phyloP scores from a whole-genome alignment of 1,284 basidiomycete species.

The Pseudozyma pruni region DNA sequence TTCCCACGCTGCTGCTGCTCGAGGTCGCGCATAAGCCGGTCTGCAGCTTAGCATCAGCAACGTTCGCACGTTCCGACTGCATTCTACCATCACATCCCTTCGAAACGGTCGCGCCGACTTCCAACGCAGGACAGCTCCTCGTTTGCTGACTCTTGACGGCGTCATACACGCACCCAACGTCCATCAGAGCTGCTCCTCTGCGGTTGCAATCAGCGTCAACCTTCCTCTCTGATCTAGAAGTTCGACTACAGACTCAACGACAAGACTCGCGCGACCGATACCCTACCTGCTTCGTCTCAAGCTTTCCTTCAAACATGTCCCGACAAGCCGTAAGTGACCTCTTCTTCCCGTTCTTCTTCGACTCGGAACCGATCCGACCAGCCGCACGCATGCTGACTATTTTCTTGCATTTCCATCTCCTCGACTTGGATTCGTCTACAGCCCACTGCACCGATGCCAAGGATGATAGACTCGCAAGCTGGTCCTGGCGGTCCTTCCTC shows the following conservation, averaged over 20 bases:
- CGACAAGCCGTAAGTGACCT: constrained; percentile 14
- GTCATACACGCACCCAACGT: constrained; percentile 6
- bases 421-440: too few species aligned
- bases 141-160: background rate
- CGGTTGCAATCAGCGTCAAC: too few species aligned
- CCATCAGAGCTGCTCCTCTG: too few species aligned
- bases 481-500: constrained; percentile 57
- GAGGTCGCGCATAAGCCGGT: background rate
- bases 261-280: too few species aligned
- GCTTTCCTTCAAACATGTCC: constrained; percentile 1
- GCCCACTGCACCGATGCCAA: constrained; percentile 53
- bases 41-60: constrained; percentile 6
- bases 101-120: too few species aligned
- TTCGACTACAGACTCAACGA: too few species aligned
- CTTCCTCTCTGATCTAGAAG: too few species aligned
- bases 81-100: background rate
- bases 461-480: constrained; percentile 62
- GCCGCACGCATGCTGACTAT: constrained; percentile 10
- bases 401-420: background rate
- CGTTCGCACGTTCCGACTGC: background rate
- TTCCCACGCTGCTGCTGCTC: background rate
- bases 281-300: background rate
- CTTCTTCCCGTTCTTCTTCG: background rate
- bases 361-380: background rate
- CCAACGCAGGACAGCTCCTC: background rate